Base-by-base conservation (phyloP, 176 grass and related monocot genomes). In the Carex parvula region DNA sequence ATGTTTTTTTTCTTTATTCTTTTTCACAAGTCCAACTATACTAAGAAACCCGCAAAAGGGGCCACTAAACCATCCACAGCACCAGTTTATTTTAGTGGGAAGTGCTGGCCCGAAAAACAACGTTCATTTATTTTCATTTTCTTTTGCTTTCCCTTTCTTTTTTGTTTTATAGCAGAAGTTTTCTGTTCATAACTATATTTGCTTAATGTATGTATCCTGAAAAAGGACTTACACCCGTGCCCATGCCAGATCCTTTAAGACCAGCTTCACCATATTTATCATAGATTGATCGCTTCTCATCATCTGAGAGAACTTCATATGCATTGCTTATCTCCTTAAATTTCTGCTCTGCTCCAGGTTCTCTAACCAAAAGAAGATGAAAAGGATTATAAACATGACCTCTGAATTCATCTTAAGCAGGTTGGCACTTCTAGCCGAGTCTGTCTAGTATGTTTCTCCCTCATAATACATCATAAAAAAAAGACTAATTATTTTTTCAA, bases 321-420 rank as follows among this genome's bases (percentile, higher is more conserved):
- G 96, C 96, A 87, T 95, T 99, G 65, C 96, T 99, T 39, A 99
- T 99, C 0, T 99, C 93, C 88, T 99, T 99, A 79, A 99, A 99
- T 82, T 93, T 99, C 41, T 95, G 89, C 80, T 98, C 96, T 53
- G 96, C 93, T 53, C 91, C 89, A 88, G 96, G 80, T 85, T 99
- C 96, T 70, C 96, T 99, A 87, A 70, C 29, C 58, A 84, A 85
- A 88, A 88, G 24, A 84, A 84, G 86, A 88, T 52, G 71, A 35
- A 70, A 63, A 67, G 87, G 60, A 84, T 41, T 65, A 72, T 76
- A 10, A 42, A 8, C 60, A 81, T 41, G 22, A 57, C 57, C 26
- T 32, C 14, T 3, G 14, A 56, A 57, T 24, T 33, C 14, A 33
- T 78, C 6, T 10, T 57, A 33, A 78, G 14, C 73, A 18, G 53